Evolutionary conservation across 441 rosid genomes (phyloP).

Genomic region (Pelargonium cotyledonis): DNA sequence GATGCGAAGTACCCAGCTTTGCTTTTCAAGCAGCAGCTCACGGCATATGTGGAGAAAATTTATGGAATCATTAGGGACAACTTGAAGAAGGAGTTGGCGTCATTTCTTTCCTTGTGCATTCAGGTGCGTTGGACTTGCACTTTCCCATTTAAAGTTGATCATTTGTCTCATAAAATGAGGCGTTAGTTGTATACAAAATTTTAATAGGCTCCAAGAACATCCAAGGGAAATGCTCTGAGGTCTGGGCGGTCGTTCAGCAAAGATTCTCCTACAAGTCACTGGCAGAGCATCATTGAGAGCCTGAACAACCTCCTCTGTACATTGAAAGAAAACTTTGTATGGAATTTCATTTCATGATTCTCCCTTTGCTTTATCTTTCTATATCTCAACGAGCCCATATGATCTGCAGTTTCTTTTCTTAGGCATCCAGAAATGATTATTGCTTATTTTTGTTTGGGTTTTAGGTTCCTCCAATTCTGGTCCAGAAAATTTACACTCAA

Average conservation of each 20-base stretch:
- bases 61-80: slow-evolving; percentile 82
- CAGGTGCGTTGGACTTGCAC: slow-evolving; percentile 37
- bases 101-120: slow-evolving; percentile 57
- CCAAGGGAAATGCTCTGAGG: slow-evolving; percentile 46
- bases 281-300: slow-evolving; percentile 43
- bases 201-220: slow-evolving; percentile 40
- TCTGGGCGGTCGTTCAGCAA: slow-evolving; percentile 90
- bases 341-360: slow-evolving; percentile 16
- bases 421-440: neutral
- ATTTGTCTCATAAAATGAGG: no score
- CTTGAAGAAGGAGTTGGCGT: slow-evolving; percentile 54
- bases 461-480: slow-evolving; percentile 3
- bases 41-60: slow-evolving; percentile 80
- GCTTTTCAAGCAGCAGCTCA: slow-evolving; percentile 90
- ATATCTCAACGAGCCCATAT: slow-evolving; percentile 8
- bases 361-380: slow-evolving; percentile 24
- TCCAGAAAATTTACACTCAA: slow-evolving; percentile 1
- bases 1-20: slow-evolving; percentile 90
- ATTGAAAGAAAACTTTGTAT: slow-evolving; percentile 58
- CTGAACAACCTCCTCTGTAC: slow-evolving; percentile 36
- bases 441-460: neutral
- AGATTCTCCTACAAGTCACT: slow-evolving; percentile 45
- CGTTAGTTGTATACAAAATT: neutral
- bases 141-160: no score
- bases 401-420: neutral